phyloP scores from a whole-genome alignment of 768 basidiomycete species.

The Solioccasus polychromus region DNA sequence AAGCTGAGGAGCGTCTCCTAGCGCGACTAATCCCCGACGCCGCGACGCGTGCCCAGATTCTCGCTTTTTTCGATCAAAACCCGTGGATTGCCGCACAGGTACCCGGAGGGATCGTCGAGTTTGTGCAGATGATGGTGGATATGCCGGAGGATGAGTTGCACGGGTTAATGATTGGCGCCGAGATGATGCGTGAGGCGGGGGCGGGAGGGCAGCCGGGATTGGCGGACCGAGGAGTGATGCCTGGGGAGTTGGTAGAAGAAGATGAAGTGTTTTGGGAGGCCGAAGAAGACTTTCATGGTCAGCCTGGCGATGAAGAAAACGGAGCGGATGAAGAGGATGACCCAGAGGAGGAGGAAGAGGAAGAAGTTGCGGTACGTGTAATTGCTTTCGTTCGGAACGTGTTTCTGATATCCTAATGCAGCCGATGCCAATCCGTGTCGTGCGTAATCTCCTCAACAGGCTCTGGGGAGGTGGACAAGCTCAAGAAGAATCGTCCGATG shows the following conservation, averaged over 20 bases:
- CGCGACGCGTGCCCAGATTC: constrained; percentile 53
- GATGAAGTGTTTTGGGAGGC: constrained; percentile 21
- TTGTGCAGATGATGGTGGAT: constrained; percentile 54
- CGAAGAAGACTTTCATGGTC: constrained; percentile 19
- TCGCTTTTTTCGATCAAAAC: constrained; percentile 59
- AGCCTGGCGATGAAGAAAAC: constrained; percentile 23
- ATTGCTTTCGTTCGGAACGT: background rate
- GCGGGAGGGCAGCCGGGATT: constrained; percentile 20
- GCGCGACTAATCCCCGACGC: constrained; percentile 58
- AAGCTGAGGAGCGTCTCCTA: no score
- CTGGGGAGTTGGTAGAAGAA: constrained; percentile 43
- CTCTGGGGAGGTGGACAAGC: constrained; percentile 48
- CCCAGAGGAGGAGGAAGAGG: constrained; percentile 39
- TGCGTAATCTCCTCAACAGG: constrained; percentile 56
- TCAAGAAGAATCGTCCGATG: constrained; percentile 21
- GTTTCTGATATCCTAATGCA: constrained; percentile 23
- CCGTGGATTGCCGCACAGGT: constrained; percentile 54
- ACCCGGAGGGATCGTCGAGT: constrained; percentile 64
- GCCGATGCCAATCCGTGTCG: constrained; percentile 57
- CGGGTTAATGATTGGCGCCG: constrained; percentile 52
- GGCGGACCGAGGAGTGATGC: constrained; percentile 32
- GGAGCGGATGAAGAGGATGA: constrained; percentile 36
- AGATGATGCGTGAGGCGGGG: constrained; percentile 35
- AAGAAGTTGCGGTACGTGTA: constrained; percentile 32
- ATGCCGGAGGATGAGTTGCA: constrained; percentile 58